Percentiles rank a stretch among this genome's conserved stretches.
Conservation (phyloP, 345 rosid genomes). For the Erodium maritimum region DNA sequence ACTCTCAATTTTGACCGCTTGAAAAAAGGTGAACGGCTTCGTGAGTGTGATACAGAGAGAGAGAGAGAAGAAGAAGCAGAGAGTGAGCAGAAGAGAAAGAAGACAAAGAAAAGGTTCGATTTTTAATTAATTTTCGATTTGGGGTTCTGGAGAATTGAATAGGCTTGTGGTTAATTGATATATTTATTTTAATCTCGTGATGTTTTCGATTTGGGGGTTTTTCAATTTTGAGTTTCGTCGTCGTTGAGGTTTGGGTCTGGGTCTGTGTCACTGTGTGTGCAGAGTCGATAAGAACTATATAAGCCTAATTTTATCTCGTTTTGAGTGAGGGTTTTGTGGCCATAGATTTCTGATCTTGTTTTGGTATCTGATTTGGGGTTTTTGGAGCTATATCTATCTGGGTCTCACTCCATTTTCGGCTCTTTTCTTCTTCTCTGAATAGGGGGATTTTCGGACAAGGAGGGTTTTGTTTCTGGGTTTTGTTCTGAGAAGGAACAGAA, state of each 20-base stretch:
- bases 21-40: conserved; percentile 19
- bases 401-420: background rate
- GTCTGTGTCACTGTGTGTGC: conserved; percentile 8
- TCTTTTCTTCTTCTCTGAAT: background rate
- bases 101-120: conserved; percentile 1
- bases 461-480: conserved; percentile 5
- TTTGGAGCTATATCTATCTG: background rate
- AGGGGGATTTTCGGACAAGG: conserved; percentile 3
- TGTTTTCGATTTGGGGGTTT: conserved; percentile 15
- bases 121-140: too few relatives aligned
- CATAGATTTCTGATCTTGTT: conserved; percentile 53
- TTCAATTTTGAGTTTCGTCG: conserved; percentile 7
- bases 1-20: conserved; percentile 20
- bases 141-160: background rate
- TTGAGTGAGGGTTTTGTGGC: conserved; percentile 29
- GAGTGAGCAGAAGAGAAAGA: background rate
- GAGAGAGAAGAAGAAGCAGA: conserved; percentile 1
- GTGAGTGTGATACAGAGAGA: conserved; percentile 1
- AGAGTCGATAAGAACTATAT: conserved; percentile 6
- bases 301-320: conserved; percentile 22
- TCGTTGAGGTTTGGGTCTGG: background rate
- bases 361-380: background rate
- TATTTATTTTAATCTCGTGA: background rate
- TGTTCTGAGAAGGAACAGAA: conserved; percentile 1
- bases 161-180: background rate